These are phyloP conservation scores for Penicillium capsulatum DNA, from an alignment of 2,329 filamentous ascomycete genomes.

Conservation along the genomic window DNA sequence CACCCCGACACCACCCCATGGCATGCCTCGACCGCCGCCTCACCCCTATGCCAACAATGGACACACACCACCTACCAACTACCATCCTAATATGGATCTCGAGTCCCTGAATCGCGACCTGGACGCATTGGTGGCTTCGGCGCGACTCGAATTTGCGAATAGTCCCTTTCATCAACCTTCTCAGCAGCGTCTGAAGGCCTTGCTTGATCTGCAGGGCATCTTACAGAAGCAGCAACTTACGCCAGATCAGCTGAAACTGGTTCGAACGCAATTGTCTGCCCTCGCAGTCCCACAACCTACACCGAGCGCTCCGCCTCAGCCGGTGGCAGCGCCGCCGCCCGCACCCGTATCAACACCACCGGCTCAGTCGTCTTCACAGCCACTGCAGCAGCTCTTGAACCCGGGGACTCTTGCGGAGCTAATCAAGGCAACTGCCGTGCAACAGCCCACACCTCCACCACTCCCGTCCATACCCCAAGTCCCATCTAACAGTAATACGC, in stretches of 20 bases:
- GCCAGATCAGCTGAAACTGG: conserved; percentile 74
- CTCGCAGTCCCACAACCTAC: conserved; percentile 51
- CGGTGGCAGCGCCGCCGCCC: conserved; percentile 31
- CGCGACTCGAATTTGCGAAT: conserved; percentile 68
- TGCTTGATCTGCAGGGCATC: conserved; percentile 78
- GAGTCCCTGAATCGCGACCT: conserved; percentile 79
- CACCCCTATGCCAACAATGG: conserved; percentile 33
- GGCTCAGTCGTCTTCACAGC: conserved; percentile 33
- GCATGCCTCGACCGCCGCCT: conserved; percentile 33
- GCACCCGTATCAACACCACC: conserved; percentile 41
- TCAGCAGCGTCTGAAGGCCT: conserved; percentile 74
- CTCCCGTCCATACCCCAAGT: conserved; percentile 57
- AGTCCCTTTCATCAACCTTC: conserved; percentile 72
- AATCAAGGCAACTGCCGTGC: conserved; percentile 42
- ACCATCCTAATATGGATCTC: conserved; percentile 49
- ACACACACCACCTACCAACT: conserved; percentile 28
- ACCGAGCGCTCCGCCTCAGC: conserved; percentile 5
- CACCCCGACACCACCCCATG: conserved; percentile 68
- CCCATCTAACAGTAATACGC: conserved; percentile 54
- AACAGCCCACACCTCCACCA: conserved; percentile 45
- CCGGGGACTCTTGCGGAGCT: conserved; percentile 43
- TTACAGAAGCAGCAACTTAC: conserved; percentile 73
- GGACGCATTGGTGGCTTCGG: conserved; percentile 67
- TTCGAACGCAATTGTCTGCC: conserved; percentile 78
- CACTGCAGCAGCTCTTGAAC: conserved; percentile 40